Conservation (phyloP, 2,329 filamentous ascomycete genomes). For the Rhynchosporium graminicola region DNA sequence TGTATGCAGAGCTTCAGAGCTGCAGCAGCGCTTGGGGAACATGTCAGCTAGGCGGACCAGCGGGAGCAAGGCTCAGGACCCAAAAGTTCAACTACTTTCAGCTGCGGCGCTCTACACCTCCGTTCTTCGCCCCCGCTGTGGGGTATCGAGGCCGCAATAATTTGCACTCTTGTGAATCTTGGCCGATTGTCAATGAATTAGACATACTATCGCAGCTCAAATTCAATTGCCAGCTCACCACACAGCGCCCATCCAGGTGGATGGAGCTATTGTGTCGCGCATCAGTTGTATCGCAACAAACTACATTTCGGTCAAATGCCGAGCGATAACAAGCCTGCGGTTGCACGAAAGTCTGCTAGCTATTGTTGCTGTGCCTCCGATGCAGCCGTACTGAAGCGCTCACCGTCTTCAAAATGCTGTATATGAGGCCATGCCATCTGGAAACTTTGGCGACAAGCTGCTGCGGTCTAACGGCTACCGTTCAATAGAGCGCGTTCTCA, state of each 20-base stretch:
- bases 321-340: constrained; percentile 19
- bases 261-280: constrained; percentile 11
- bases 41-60: constrained; percentile 13
- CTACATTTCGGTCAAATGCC: constrained; percentile 1
- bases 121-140: constrained; percentile 15
- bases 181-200: not conserved
- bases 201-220: not conserved
- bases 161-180: constrained; percentile 9
- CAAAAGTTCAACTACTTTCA: constrained; percentile 9
- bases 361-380: constrained; percentile 9
- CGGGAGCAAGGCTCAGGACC: constrained; percentile 9
- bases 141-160: constrained; percentile 12
- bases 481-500: constrained; percentile 4
- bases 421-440: constrained; percentile 8
- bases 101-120: constrained; percentile 15
- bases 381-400: not conserved
- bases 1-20: constrained; percentile 13
- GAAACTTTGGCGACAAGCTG: not conserved
- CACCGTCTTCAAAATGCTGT: constrained; percentile 6
- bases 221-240: constrained; percentile 20
- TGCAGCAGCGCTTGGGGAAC: constrained; percentile 17
- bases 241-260: constrained; percentile 20
- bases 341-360: constrained; percentile 1
- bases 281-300: constrained; percentile 1
- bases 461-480: constrained; percentile 9